Evolutionary conservation across 495 filamentous ascomycete genomes (phyloP), one percentile per base, ranked within the genome.

Genomic region (Hypoxylon lienhwacheense): DNA sequence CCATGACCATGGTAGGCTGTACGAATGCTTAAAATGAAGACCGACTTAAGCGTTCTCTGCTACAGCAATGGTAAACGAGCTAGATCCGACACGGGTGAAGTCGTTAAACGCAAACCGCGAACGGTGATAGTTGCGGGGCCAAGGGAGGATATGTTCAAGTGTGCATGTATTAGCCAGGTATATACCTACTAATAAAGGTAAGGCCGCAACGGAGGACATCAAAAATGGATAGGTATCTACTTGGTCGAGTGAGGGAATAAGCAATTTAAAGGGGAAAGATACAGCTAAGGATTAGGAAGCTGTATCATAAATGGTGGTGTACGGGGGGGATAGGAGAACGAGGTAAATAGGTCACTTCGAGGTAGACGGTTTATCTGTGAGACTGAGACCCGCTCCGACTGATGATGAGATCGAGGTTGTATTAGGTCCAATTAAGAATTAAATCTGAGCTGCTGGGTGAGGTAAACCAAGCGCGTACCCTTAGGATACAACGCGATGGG

Each of bases 401-500:
- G 4, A 20, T 11, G 24, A 48, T 1, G 14, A 53, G 24, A 11
- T 37, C 25, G 20, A 22, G 33, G 29, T 47, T 10, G 12, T 46
- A n/a, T n/a, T n/a, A 42, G 31, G 46, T 55, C 24, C 41, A 47
- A 43, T 43, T 55, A 55, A 47, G 33, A 40, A 40, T 55, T 51
- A 26, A 12, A 31, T 19, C 22, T 25, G 39, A 53, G 25, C n/a
- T 26, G 33, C 21, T 22, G 29, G 19, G 36, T 33, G 37, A 34
- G 25, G 14, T 7, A 21, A 50, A 6, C 12, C 28, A 41, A 29
- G 33, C 44, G 16, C 17, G 34, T 12, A 36, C 16, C 34, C 20
- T 22, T 44, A 17, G 28, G 45, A 33, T 53, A 32, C 16, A 26
- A 25, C 7, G 28, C 22, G 40, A 47, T 7, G 36, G 43, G 41